Evolutionary conservation across 192 early-diverging fungal genomes (phyloP).

Genomic region (Umbelopsis ramanniana): DNA sequence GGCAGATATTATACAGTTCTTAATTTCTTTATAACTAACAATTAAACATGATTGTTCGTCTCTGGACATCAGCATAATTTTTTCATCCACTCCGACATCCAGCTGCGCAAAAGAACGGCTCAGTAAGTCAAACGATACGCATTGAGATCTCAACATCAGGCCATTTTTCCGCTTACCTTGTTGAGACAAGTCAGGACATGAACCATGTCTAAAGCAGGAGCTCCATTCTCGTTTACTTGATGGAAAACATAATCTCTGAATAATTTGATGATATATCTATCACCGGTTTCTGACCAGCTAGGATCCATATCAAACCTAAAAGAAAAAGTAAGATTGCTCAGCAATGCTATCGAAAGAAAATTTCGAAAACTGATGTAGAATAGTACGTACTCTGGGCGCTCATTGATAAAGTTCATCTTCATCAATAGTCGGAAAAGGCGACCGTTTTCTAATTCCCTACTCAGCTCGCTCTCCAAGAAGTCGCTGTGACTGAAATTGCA

Average conservation of each 20-base stretch:
- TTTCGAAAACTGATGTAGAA: no score
- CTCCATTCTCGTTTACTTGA: slow-evolving; percentile 84
- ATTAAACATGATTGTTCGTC: slow-evolving; percentile 98
- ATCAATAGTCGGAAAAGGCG: slow-evolving; percentile 84
- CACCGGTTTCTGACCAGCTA: slow-evolving; percentile 97
- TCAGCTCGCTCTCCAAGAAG: slow-evolving; percentile 75
- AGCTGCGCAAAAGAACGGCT: slow-evolving; percentile 56
- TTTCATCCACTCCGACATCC: slow-evolving; percentile 94
- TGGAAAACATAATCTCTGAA: slow-evolving; percentile 99
- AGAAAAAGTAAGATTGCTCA: neutral
- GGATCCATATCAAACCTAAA: slow-evolving; percentile 84
- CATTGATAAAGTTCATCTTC: slow-evolving; percentile 94
- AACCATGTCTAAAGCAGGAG: slow-evolving; percentile 85
- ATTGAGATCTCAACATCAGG: no score
- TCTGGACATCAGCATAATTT: slow-evolving; percentile 91
- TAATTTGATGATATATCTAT: slow-evolving; percentile 95
- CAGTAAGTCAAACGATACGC: no score
- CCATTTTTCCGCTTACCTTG: slow-evolving; percentile 63
- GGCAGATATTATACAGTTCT: slow-evolving; percentile 86
- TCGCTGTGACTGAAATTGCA: slow-evolving; percentile 64
- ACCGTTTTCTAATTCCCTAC: slow-evolving; percentile 90
- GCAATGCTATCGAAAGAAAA: no score
- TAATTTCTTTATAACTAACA: slow-evolving; percentile 94
- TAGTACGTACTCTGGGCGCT: slow-evolving; percentile 75
- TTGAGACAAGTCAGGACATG: slow-evolving; percentile 95